phyloP scores from a whole-genome alignment of 805 yeast species.

The Yarrowia sp. region DNA sequence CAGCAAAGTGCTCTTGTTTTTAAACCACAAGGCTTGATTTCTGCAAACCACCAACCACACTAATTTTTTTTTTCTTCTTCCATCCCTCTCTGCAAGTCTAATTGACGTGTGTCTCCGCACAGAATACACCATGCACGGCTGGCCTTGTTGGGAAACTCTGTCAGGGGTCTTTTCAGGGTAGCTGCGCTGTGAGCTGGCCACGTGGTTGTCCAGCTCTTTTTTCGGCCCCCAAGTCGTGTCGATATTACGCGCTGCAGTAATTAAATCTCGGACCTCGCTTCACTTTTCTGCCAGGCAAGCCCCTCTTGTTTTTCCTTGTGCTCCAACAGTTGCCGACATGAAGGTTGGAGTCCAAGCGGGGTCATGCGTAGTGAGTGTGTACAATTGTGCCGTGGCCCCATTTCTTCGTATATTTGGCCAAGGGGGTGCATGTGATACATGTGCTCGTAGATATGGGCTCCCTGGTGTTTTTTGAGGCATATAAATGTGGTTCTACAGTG shows the following conservation, averaged over 20 bases:
- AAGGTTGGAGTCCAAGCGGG: neutral
- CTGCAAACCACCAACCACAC: neutral
- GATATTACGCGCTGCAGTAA: neutral
- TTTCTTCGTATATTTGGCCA: too few species aligned
- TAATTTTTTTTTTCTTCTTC: neutral
- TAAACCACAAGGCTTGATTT: too few species aligned
- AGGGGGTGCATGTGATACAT: too few species aligned
- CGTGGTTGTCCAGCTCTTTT: neutral
- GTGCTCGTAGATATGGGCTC: too few species aligned
- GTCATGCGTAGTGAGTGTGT: too few species aligned
- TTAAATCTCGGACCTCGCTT: neutral
- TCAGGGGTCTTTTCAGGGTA: neutral
- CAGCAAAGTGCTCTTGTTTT: too few species aligned
- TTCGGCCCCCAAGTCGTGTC: too few species aligned
- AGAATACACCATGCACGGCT: neutral
- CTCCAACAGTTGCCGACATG: neutral
- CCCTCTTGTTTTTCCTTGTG: neutral
- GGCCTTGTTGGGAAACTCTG: conserved; percentile 18
- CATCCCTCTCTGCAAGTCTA: neutral
- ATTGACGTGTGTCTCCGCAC: neutral
- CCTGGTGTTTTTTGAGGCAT: too few species aligned
- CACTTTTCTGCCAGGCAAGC: neutral
- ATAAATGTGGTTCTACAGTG: too few species aligned
- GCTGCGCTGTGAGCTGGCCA: neutral
- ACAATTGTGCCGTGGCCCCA: too few species aligned